A percentile compares a stretch with the other conserved stretches of the same genome.
These are phyloP conservation scores for Sequoia sempervirens DNA, from an alignment of 75 land plant species.

Conservation along the genomic window DNA sequence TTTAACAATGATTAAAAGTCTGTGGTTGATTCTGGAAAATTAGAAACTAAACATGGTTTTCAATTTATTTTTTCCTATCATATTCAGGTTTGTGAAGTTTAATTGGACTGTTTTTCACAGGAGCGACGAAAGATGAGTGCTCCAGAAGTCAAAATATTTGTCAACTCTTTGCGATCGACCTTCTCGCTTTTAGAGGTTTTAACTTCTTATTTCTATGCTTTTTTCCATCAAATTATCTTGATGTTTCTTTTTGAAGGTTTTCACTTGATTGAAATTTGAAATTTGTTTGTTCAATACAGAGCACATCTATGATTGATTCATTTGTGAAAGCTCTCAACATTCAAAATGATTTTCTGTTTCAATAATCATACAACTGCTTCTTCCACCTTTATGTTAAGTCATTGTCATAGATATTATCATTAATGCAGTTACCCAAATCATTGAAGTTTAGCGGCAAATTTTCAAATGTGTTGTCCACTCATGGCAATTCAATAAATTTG, in stretches of 20 bases:
- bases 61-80: neutral
- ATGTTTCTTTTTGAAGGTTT: neutral
- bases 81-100: neutral
- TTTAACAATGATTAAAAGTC: neutral
- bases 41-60: neutral
- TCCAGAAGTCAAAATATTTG: conserved; percentile 67
- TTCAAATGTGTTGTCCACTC: neutral
- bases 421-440: neutral
- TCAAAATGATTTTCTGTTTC: neutral
- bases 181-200: conserved; percentile 22
- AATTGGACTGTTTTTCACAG: conserved; percentile 32
- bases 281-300: neutral
- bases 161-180: conserved; percentile 71
- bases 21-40: neutral
- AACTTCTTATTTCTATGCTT: neutral
- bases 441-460: neutral
- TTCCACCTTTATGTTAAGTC: neutral
- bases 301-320: neutral
- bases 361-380: neutral
- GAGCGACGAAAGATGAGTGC: conserved; percentile 74
- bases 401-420: neutral
- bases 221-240: neutral
- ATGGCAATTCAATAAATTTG: neutral
- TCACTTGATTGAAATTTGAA: neutral
- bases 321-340: neutral